These are phyloP conservation scores for Cutaneotrichosporon sp. DNA, from an alignment of 1,284 basidiomycete species.

Conservation along the genomic window DNA sequence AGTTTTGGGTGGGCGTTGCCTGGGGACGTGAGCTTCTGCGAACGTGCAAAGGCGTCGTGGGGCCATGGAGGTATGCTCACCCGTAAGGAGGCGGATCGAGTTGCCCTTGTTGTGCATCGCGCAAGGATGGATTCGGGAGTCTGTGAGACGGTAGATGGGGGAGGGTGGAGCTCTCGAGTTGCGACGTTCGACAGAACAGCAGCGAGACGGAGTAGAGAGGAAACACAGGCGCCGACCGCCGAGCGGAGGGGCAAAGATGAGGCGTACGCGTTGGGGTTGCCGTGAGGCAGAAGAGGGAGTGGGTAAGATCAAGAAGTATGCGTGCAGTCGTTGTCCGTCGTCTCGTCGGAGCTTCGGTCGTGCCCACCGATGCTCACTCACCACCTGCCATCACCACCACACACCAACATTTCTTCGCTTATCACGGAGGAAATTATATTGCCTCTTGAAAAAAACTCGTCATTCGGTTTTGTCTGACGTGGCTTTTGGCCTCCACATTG, in stretches of 20 bases:
- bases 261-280: neutral
- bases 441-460: neutral
- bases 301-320: no score
- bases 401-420: no score
- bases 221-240: neutral
- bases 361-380: neutral
- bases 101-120: conserved; percentile 68
- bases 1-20: conserved; percentile 98
- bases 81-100: conserved; percentile 86
- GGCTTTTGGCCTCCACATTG: no score
- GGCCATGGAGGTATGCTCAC: conserved; percentile 51
- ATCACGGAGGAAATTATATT: neutral
- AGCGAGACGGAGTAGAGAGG: neutral
- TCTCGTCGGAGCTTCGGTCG: no score
- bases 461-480: neutral
- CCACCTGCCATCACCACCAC: neutral
- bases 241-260: no score
- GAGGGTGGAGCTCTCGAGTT: neutral
- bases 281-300: neutral
- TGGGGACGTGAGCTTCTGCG: conserved; percentile 40
- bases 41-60: neutral
- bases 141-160: no score
- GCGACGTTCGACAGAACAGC: no score
- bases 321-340: no score
- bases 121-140: neutral